Conservation (phyloP, 1,284 basidiomycete genomes). For the Irpex sp. region DNA sequence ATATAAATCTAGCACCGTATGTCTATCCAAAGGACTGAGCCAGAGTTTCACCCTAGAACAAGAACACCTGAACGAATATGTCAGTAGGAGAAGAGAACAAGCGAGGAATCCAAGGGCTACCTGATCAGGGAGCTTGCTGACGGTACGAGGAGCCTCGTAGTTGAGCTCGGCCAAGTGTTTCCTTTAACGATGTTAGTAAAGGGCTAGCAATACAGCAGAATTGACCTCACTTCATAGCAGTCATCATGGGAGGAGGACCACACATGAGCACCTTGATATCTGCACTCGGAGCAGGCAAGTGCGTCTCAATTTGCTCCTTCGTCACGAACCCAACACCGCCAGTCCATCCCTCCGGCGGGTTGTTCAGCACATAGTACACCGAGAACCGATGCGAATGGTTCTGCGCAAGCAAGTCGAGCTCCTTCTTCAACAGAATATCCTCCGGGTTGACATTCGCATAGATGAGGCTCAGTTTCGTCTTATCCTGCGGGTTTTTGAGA, state of each 20-base stretch:
- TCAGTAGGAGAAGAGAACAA: conserved; percentile 28
- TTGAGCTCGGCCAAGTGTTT: conserved; percentile 86
- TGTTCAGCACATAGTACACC: conserved; percentile 91
- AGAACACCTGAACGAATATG: conserved; percentile 4
- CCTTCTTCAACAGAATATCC: conserved; percentile 86
- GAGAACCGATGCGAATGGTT: conserved; percentile 73
- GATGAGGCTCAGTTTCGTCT: conserved; percentile 81
- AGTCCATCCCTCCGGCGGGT: conserved; percentile 83
- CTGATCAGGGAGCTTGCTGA: conserved; percentile 92
- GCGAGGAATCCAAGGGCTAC: conserved; percentile 35
- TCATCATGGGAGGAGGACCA: conserved; percentile 95
- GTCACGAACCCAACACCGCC: conserved; percentile 91
- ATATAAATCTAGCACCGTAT: not conserved
- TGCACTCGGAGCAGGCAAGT: conserved; percentile 58
- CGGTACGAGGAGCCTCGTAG: conserved; percentile 84
- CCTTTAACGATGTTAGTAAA: conserved; percentile 36
- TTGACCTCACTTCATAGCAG: conserved; percentile 86
- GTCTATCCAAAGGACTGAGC: not conserved
- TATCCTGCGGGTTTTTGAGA: conserved; percentile 83
- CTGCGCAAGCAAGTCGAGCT: conserved; percentile 78
- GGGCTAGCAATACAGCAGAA: not conserved
- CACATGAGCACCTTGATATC: conserved; percentile 87
- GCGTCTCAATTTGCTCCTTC: conserved; percentile 87
- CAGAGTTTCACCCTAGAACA: conserved; percentile 20
- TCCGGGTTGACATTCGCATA: conserved; percentile 94